Evolutionary conservation across 768 basidiomycete species (phyloP), one percentile per base, ranked within the genome.

Genomic region (Amanita exitialis): DNA sequence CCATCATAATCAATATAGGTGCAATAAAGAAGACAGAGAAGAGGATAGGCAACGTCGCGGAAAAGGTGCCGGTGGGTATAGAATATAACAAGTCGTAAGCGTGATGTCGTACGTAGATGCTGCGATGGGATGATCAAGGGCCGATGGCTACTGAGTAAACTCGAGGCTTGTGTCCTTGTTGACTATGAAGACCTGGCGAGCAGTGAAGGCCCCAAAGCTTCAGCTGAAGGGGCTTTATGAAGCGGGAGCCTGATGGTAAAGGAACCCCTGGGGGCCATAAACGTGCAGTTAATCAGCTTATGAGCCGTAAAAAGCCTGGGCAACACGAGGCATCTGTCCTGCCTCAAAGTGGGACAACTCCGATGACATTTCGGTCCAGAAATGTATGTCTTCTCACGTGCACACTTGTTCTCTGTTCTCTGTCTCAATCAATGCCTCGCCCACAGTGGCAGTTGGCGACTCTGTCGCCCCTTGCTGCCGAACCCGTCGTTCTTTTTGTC

Each of bases 271-370:
- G 43, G 34, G 42, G 15, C 25, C 43, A 32, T 35, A 32, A 25
- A 23, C 50, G 21, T 51, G 32, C 32, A 36, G 49, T 42, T 44
- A 44, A 27, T 34, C 28, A 41, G 38, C 34, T 51, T 51, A 43
- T 35, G 43, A 34, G 41, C 41, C 50, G 41, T 41, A 30, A 51
- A 39, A 28, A 20, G 50, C 20, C 49, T 44, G 50, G 30, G 13
- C 18, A 44, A 43, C 50, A 51, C 50, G 50, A 51, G 50, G 50
- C 50, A 44, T 34, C 41, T 50, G 3, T 28, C 6, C n/a, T 30
- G 28, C 28, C 28, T 28, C 42, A 38, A 39, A 39, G 47, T 20
- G 35, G 37, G 43, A 20, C 36, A 16, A 28, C 35, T 39, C 20
- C 35, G 47, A 35, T 39, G 49, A 39, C 47, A 48, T 38, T 36